Evolutionary conservation across 495 filamentous ascomycete species (phyloP), one percentile per base, ranked within the genome.

Genomic region (Penicillium cosmopolitanum): DNA sequence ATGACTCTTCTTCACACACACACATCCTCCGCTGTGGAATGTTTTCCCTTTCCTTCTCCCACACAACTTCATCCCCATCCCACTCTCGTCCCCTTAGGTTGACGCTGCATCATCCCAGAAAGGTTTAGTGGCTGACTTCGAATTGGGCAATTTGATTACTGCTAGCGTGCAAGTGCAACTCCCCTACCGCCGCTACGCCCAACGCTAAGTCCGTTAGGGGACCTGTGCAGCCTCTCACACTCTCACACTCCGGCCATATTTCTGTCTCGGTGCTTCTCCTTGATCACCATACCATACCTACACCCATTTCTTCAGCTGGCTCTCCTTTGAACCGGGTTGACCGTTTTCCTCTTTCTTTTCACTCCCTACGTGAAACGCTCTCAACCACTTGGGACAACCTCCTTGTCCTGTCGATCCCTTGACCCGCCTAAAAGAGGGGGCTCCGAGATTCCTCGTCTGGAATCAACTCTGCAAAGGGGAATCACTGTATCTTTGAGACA

Each of bases 341-440:
- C 19, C 48, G 60, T 47, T 60, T 53, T 47, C 50, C 42, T 34
- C 40, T 48, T 28, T 36, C 51, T 31, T 50, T 50, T 50, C 33
- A 18, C 21, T 15, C 16, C 40, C 8, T 43, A n/a, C 40, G 40
- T 43, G 40, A 43, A 43, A 43, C 9, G 40, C n/a, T 43, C 8
- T 18, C n/a, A 8, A 11, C n/a, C 13, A 16, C n/a, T 43, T 43
- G 40, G 40, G n/a, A 38, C 15, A 12, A 19, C 47, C 28, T 33
- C 50, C 50, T 63, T 57, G 58, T 57, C 53, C 58, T 64, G 65
- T 53, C 62, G 62, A 67, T 65, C 62, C 52, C 40, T 47, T 51
- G 51, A 57, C 31, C 57, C 54, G 48, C 40, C 60, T 53, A 55
- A 56, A 63, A 68, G 64, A 63, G 60, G 59, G 61, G 61, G 65